Percentiles rank a stretch among this genome's conserved stretches.
Conservation (phyloP, 2,329 filamentous ascomycete genomes). For the Fusarium oligoseptatum region DNA sequence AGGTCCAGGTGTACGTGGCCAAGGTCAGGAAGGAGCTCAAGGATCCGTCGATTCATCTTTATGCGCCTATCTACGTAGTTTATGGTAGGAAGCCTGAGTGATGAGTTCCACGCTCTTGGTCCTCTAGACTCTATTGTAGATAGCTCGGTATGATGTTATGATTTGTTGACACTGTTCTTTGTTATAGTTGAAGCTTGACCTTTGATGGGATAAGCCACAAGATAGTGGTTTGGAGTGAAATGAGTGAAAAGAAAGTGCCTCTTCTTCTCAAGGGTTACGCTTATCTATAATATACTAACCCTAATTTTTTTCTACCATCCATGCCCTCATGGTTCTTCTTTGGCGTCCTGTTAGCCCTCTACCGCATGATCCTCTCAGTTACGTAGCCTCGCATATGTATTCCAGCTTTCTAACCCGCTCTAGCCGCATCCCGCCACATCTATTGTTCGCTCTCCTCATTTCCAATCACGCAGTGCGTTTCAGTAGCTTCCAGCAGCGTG, state of each 20-base stretch:
- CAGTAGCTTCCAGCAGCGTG: background rate
- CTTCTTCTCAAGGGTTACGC: background rate
- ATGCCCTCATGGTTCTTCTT: background rate
- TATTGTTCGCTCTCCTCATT: background rate
- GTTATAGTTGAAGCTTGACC: too few species aligned
- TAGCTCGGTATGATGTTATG: too few species aligned
- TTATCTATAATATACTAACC: too few species aligned
- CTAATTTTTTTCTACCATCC: background rate
- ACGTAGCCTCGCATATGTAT: background rate
- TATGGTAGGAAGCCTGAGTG: slow-evolving; percentile 27
- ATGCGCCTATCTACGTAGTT: slow-evolving; percentile 29
- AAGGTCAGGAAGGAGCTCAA: slow-evolving; percentile 39
- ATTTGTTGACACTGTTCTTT: too few species aligned
- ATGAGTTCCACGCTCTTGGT: background rate
- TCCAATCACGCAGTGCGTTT: background rate
- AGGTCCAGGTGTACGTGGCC: slow-evolving; percentile 37
- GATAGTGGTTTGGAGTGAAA: background rate
- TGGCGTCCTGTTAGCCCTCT: background rate
- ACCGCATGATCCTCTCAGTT: background rate
- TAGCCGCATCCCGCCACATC: background rate
- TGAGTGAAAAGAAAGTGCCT: background rate
- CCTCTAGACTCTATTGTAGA: background rate
- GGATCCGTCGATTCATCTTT: slow-evolving; percentile 36
- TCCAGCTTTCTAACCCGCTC: too few species aligned
- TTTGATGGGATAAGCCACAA: too few species aligned